Evolutionary conservation across 352 stramenopile species (phyloP).

Genomic region (Thalassiosira hispida): DNA sequence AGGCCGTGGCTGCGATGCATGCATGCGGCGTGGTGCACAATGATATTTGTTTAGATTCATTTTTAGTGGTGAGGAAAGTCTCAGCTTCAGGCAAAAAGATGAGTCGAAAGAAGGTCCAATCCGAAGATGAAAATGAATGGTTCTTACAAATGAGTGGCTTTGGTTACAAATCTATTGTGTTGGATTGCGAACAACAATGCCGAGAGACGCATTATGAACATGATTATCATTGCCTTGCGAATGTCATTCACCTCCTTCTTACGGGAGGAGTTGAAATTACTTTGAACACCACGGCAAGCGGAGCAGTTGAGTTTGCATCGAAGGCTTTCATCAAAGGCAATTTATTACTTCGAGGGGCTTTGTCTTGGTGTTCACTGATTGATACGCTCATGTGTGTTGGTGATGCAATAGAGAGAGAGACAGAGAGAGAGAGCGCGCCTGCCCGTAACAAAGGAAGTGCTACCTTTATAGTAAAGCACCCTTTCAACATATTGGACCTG

Average conservation of each 20-base stretch:
- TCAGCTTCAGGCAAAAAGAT: slow-evolving; percentile 6
- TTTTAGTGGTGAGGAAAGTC: slow-evolving; percentile 46
- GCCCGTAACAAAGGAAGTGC: not conserved
- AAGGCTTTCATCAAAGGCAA: slow-evolving; percentile 53
- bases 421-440: not conserved
- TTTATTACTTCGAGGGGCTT: slow-evolving; percentile 49
- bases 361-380: slow-evolving; percentile 57
- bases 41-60: slow-evolving; percentile 56
- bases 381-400: slow-evolving; percentile 48
- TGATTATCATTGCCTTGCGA: slow-evolving; percentile 60
- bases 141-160: slow-evolving; percentile 55
- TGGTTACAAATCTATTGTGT: slow-evolving; percentile 47
- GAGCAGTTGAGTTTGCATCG: slow-evolving; percentile 42
- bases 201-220: slow-evolving; percentile 39
- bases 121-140: slow-evolving; percentile 26
- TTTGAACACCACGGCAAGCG: slow-evolving; percentile 23
- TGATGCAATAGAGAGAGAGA: slow-evolving; percentile 3
- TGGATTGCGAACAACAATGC: slow-evolving; percentile 30
- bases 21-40: slow-evolving; percentile 52
- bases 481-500: slow-evolving; percentile 37
- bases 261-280: slow-evolving; percentile 50
- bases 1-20: slow-evolving; percentile 53
- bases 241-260: slow-evolving; percentile 53
- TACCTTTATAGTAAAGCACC: slow-evolving; percentile 35
- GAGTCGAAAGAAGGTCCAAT: not conserved